Evolutionary conservation across 1,284 basidiomycete genomes (phyloP).

Genomic region (Ceratobasidium sp.): DNA sequence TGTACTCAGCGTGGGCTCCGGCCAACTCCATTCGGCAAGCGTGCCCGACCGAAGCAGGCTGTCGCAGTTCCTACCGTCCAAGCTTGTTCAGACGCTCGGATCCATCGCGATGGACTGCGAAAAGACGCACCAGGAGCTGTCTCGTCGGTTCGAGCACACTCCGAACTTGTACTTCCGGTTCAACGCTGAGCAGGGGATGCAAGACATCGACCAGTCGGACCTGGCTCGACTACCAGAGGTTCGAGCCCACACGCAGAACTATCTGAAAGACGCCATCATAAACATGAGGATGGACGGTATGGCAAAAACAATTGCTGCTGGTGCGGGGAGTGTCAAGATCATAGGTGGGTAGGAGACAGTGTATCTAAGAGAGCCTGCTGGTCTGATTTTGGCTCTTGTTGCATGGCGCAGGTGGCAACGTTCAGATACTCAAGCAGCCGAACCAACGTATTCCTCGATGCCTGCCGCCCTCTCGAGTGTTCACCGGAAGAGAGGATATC

Average conservation of each 20-base stretch:
- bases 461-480: neutral
- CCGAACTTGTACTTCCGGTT: conserved; percentile 24
- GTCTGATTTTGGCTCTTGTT: neutral
- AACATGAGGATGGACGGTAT: neutral
- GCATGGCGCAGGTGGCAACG: neutral
- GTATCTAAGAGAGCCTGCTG: neutral
- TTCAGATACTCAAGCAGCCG: neutral
- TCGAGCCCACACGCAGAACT: conserved; percentile 4
- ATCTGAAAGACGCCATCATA: neutral
- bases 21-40: neutral
- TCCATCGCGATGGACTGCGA: conserved; percentile 29
- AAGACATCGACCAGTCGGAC: neutral
- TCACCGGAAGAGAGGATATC: neutral
- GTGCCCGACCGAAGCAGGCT: neutral
- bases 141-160: neutral
- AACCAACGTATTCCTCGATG: neutral
- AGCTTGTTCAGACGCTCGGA: neutral
- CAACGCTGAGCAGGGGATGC: conserved; percentile 24
- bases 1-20: conserved; percentile 32
- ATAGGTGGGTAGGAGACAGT: neutral
- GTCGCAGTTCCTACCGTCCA: neutral
- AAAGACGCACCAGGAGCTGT: conserved; percentile 3
- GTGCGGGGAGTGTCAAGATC: neutral
- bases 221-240: conserved; percentile 9
- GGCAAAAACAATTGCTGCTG: neutral